Evolutionary conservation across 176 grass and related monocot species (phyloP).

Genomic region (Eragrostis nindensis): DNA sequence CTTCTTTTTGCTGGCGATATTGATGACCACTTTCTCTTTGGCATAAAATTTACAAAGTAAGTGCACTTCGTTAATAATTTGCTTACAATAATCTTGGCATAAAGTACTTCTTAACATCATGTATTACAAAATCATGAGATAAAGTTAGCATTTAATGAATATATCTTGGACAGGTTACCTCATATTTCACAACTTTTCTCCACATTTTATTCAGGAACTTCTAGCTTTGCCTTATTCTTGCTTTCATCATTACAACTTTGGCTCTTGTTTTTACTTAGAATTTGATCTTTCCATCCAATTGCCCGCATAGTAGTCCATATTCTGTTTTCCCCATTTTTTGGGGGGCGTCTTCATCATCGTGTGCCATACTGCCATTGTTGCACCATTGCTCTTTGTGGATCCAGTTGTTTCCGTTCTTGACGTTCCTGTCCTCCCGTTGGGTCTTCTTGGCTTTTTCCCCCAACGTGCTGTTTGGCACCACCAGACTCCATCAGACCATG

Average conservation of each 20-base stretch:
- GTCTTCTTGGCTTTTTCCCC: too few species aligned
- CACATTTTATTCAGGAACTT: constrained; percentile 1
- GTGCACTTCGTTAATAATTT: constrained; percentile 33
- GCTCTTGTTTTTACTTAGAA: constrained; percentile 1
- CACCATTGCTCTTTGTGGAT: too few species aligned
- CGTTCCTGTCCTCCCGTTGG: too few species aligned
- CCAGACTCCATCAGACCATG: too few species aligned
- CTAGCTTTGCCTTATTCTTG: neutral
- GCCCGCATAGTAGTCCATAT: neutral
- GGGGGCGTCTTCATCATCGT: too few species aligned
- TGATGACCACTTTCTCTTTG: constrained; percentile 88
- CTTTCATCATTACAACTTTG: constrained; percentile 4
- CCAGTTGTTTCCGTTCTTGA: too few species aligned
- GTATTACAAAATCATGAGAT: neutral
- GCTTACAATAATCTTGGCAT: neutral
- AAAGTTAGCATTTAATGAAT: constrained; percentile 24
- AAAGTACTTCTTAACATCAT: neutral
- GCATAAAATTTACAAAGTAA: constrained; percentile 96
- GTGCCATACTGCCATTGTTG: too few species aligned
- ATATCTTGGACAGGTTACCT: neutral
- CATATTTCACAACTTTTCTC: neutral
- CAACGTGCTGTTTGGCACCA: too few species aligned
- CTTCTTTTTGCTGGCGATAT: constrained; percentile 79
- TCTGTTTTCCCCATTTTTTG: neutral
- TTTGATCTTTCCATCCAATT: neutral